Conservation (phyloP, 1,139 yeast genomes). For the Geotrichum aggregatum region DNA sequence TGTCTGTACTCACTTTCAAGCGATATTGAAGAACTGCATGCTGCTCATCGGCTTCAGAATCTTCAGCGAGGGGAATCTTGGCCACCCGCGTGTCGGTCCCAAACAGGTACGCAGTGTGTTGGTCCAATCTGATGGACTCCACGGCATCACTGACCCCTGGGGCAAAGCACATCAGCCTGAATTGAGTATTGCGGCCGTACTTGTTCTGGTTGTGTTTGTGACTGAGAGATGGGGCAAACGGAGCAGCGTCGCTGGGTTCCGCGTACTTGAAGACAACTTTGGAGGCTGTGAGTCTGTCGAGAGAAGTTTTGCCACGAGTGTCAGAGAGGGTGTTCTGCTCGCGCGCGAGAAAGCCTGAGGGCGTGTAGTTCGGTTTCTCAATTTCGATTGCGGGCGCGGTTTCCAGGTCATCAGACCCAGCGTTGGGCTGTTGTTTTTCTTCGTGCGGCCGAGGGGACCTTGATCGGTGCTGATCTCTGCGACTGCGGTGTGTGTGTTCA, state of each 20-base stretch:
- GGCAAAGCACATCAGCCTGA: constrained; percentile 32
- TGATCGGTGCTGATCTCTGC: not conserved
- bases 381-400: constrained; percentile 4
- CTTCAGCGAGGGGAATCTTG: constrained; percentile 46
- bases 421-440: too few species aligned
- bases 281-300: constrained; percentile 29
- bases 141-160: constrained; percentile 31
- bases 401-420: not conserved
- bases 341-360: constrained; percentile 47
- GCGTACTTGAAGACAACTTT: constrained; percentile 45
- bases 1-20: constrained; percentile 25
- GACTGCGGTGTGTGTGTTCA: too few species aligned
- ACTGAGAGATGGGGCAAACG: constrained; percentile 32
- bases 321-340: constrained; percentile 38
- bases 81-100: constrained; percentile 48
- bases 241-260: constrained; percentile 44
- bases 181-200: constrained; percentile 20
- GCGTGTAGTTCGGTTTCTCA: constrained; percentile 43
- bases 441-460: too few species aligned
- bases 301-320: not conserved
- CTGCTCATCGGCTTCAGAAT: constrained; percentile 42
- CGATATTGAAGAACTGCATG: constrained; percentile 58
- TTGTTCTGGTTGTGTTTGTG: constrained; percentile 24
- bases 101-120: constrained; percentile 39
- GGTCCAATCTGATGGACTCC: constrained; percentile 35